These are phyloP conservation scores for Leptographium procerum DNA, from an alignment of 2,329 filamentous ascomycete species.

Conservation along the genomic window DNA sequence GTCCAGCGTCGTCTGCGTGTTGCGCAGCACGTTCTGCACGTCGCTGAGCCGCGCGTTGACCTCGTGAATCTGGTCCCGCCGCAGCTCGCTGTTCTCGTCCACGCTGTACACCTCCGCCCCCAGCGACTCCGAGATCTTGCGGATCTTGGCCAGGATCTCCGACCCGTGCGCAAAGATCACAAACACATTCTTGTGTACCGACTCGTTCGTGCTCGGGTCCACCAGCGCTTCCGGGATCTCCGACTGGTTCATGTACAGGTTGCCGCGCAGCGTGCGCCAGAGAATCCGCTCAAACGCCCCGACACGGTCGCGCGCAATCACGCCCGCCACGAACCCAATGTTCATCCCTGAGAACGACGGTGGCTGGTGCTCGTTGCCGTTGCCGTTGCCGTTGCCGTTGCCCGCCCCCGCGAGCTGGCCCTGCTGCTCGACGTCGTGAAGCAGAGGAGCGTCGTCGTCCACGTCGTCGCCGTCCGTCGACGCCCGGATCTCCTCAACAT, in stretches of 20 bases:
- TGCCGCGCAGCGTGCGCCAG: conserved; percentile 93
- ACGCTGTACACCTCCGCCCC: conserved; percentile 93
- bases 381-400: not conserved
- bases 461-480: conserved; percentile 49
- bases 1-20: conserved; percentile 89
- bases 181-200: conserved; percentile 94
- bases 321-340: conserved; percentile 95
- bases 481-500: conserved; percentile 90
- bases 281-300: conserved; percentile 94
- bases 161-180: conserved; percentile 98
- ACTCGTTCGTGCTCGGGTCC: conserved; percentile 85
- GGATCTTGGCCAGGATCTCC: conserved; percentile 96
- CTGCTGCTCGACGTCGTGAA: conserved; percentile 82
- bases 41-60: conserved; percentile 90
- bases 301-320: conserved; percentile 86
- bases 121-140: conserved; percentile 96
- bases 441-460: conserved; percentile 83
- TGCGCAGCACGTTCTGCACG: conserved; percentile 81
- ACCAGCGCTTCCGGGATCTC: conserved; percentile 91
- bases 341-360: conserved; percentile 95
- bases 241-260: conserved; percentile 99
- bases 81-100: conserved; percentile 91
- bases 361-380: conserved; percentile 30
- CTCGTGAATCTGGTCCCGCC: conserved; percentile 92
- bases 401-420: conserved; percentile 43